These are phyloP conservation scores for Sordaria brevicollis DNA, from an alignment of 495 filamentous ascomycete species.

Conservation along the genomic window DNA sequence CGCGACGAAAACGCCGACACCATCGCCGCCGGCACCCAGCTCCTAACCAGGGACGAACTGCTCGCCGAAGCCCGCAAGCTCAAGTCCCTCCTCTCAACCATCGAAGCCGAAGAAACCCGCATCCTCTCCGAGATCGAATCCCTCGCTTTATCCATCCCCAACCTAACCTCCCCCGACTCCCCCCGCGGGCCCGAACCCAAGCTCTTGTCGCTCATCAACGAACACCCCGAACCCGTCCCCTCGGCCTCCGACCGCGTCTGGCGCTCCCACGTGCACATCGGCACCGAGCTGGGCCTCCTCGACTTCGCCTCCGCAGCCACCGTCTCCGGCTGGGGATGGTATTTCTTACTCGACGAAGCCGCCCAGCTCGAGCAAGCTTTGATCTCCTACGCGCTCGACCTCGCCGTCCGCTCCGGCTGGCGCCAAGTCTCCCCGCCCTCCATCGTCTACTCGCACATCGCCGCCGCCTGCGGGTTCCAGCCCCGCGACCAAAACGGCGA, in stretches of 20 bases:
- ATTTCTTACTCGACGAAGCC: constrained; percentile 81
- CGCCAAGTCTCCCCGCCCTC: constrained; percentile 70
- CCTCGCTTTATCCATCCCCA: constrained; percentile 74
- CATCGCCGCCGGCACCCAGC: constrained; percentile 10
- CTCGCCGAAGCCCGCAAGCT: constrained; percentile 57
- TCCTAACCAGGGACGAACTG: constrained; percentile 33
- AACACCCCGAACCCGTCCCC: constrained; percentile 47
- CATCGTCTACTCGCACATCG: constrained; percentile 86
- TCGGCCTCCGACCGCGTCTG: constrained; percentile 39
- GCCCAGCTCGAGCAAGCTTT: constrained; percentile 89
- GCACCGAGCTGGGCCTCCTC: constrained; percentile 64
- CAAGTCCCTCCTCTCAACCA: constrained; percentile 51
- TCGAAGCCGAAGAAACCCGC: constrained; percentile 48
- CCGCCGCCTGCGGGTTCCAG: constrained; percentile 82
- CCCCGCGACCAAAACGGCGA: constrained; percentile 84
- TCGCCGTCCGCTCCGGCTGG: constrained; percentile 63
- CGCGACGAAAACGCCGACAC: constrained; percentile 22
- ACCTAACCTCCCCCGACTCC: constrained; percentile 67
- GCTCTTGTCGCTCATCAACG: constrained; percentile 60
- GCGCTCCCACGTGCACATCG: constrained; percentile 76
- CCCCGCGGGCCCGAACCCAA: constrained; percentile 54
- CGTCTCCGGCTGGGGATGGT: constrained; percentile 92
- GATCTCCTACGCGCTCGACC: constrained; percentile 68
- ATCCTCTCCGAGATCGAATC: constrained; percentile 58
- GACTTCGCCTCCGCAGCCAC: constrained; percentile 74